phyloP scores from a whole-genome alignment of 176 grass and related monocot genomes.

The Lolium rigidum region DNA sequence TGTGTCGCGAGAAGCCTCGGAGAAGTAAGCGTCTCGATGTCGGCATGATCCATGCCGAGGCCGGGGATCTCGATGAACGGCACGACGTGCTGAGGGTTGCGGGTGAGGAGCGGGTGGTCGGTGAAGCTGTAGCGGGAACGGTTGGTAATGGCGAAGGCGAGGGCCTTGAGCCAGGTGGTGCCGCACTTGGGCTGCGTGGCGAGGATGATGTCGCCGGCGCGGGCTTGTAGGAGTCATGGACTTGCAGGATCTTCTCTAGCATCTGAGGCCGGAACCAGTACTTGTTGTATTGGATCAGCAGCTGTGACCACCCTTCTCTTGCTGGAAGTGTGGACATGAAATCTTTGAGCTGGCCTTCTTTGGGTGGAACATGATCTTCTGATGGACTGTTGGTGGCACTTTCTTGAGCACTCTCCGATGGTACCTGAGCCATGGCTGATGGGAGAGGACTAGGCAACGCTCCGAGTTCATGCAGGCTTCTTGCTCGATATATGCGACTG shows the following conservation, averaged over 20 bases:
- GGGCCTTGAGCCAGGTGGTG: conserved; percentile 41
- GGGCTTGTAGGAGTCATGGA: not conserved
- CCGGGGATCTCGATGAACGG: not conserved
- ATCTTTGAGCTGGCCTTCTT: not conserved
- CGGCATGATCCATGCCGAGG: not conserved
- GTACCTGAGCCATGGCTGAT: not conserved
- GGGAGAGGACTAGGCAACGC: not conserved
- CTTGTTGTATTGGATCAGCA: not conserved
- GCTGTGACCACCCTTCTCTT: not conserved
- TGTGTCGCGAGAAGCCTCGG: conserved; percentile 4
- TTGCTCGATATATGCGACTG: not conserved
- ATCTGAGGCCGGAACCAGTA: not conserved
- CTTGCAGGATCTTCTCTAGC: not conserved
- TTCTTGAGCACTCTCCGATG: not conserved
- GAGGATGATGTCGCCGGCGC: not conserved
- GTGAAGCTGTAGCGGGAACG: not conserved
- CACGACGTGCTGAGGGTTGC: not conserved
- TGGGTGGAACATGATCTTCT: not conserved
- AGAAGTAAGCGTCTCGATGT: not conserved
- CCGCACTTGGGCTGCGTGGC: not conserved
- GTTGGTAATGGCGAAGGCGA: conserved; percentile 21
- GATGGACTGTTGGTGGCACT: not conserved
- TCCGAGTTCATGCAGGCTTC: too few species aligned
- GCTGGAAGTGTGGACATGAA: not conserved
- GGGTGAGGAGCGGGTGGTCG: not conserved